A percentile compares a stretch with the other conserved stretches of the same genome.
phyloP scores from a whole-genome alignment of 352 stramenopile genomes.

The Phytophthora multivora region DNA sequence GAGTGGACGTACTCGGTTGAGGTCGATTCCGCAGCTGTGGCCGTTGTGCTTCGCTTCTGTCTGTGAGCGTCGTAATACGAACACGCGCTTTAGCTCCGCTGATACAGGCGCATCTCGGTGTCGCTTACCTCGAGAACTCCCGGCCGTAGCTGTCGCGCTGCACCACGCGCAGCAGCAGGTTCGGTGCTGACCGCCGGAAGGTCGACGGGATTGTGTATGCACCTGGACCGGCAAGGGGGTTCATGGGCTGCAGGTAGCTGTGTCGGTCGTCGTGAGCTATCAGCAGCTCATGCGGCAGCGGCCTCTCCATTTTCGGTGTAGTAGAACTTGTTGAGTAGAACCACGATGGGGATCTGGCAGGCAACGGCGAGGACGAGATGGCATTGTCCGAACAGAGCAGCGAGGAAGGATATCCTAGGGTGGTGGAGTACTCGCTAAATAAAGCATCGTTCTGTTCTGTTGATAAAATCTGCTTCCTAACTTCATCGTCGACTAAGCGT shows the following conservation, averaged over 20 bases:
- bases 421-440: neutral
- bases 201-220: conserved; percentile 66
- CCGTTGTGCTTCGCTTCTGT: conserved; percentile 26
- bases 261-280: conserved; percentile 34
- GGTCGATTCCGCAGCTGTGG: conserved; percentile 2
- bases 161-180: conserved; percentile 46
- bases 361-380: conserved; percentile 14
- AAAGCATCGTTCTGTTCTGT: neutral
- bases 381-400: conserved; percentile 14
- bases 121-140: conserved; percentile 56
- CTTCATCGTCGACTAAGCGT: conserved; percentile 16
- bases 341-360: neutral
- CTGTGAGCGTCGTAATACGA: conserved; percentile 24
- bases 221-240: conserved; percentile 52
- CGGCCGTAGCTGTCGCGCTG: conserved; percentile 58
- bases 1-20: conserved; percentile 12
- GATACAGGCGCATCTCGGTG: neutral
- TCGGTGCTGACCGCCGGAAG: conserved; percentile 40
- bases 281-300: conserved; percentile 21
- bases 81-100: conserved; percentile 9
- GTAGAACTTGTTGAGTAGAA: neutral
- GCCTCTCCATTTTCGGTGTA: conserved; percentile 22
- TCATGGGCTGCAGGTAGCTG: conserved; percentile 61
- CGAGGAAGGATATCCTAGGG: neutral
- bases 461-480: neutral